Base-by-base conservation (phyloP, 176 grass and related monocot genomes). In the bread wheat (Triticum aestivum) region DNA sequence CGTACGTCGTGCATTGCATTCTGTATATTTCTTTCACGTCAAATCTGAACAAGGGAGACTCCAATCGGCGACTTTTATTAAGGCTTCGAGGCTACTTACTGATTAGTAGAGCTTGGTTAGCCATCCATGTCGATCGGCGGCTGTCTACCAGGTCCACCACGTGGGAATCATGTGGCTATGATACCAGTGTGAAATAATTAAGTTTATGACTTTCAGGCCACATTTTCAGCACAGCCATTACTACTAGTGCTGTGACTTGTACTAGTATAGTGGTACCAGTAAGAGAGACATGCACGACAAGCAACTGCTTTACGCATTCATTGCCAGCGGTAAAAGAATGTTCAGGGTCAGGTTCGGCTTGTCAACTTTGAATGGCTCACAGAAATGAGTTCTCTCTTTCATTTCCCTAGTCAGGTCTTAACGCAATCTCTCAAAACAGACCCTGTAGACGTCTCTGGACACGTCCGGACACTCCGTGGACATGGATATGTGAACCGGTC, bases 1-100 rank as follows among this genome's bases (percentile, higher is more conserved):
- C 41, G 20, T 3, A 3, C 6, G 47, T 11, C 15, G 20, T 17
- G 11, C 29, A 65, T 65, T 54, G 49, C 12, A 14, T 14, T 51
- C 15, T 32, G 17, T 45, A 44, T 39, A 35, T 75, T 65, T 51
- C 18, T n/a, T 51, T 26, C 61, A 75, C 41, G n/a, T 65, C 75
- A 79, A 87, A 82, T 90, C 14, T 87, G 80, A 84, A 87, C 85
- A 84, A 67, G 34, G 4, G 41, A n/a, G 41, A 7, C 68, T 71
- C 38, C 72, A 33, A 45, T 34, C 51, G 7, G 8, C 9, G 76
- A 20, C 6, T 34, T 47, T 8, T 6, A 54, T 54, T 30, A 51
- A 51, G 11, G 20, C 20, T 17, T 11, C 12, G 23, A 13, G 13
- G 42, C 42, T 42, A 7, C 63, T 49, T 51, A 3, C 54, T 26